Evolutionary conservation across 345 rosid genomes (phyloP).

Genomic region (Luvunga scandens): DNA sequence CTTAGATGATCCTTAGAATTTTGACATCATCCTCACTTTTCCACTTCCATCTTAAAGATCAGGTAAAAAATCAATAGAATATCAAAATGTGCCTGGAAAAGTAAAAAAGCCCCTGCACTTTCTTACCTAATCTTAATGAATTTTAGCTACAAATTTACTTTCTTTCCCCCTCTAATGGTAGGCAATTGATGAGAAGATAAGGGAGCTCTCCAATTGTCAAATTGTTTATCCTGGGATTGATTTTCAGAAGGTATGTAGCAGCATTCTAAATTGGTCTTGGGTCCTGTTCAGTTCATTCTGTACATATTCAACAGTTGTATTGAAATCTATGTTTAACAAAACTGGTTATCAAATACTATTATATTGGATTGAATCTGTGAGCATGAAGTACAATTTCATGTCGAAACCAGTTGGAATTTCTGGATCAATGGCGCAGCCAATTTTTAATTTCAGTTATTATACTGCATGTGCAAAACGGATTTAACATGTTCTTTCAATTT

Average conservation of each 20-base stretch:
- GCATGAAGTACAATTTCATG: neutral
- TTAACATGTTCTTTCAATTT: neutral
- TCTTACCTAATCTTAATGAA: neutral
- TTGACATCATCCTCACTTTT: neutral
- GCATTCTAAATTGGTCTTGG: conserved; percentile 1
- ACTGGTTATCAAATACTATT: neutral
- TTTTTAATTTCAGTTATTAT: neutral
- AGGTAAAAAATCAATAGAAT: neutral
- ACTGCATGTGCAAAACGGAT: neutral
- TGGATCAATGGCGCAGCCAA: neutral
- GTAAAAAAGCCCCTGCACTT: neutral
- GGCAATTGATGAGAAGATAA: conserved; percentile 97
- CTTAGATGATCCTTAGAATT: neutral
- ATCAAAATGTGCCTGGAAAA: neutral
- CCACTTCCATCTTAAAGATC: neutral
- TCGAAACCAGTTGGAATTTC: neutral
- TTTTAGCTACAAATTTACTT: neutral
- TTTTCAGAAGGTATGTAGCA: conserved; percentile 69
- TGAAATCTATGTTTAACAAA: neutral
- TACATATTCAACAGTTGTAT: neutral
- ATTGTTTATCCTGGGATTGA: conserved; percentile 66
- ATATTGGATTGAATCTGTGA: neutral
- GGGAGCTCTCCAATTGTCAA: conserved; percentile 92
- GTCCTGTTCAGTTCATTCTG: conserved; percentile 8
- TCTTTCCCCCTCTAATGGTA: conserved; percentile 14